phyloP scores from a whole-genome alignment of 2,329 filamentous ascomycete genomes.

The Aphanoascus verrucosus region DNA sequence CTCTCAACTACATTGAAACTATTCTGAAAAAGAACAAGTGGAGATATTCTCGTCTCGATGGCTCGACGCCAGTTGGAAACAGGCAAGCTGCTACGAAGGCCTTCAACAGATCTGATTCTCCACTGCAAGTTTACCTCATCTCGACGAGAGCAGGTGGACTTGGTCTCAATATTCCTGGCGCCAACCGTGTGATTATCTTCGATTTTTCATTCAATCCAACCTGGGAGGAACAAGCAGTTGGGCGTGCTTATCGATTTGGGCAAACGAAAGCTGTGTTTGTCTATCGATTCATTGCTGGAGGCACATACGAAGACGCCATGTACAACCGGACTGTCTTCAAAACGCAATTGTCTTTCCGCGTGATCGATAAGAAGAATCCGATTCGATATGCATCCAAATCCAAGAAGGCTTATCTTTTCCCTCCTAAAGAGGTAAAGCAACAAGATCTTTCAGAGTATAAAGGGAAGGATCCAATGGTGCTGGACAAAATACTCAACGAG shows the following conservation, averaged over 20 bases:
- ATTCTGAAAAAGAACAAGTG: conserved; percentile 44
- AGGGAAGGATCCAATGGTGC: conserved; percentile 49
- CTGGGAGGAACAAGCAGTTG: conserved; percentile 76
- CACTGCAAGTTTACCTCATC: conserved; percentile 58
- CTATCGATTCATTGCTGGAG: conserved; percentile 67
- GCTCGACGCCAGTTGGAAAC: conserved; percentile 44
- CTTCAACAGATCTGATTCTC: conserved; percentile 52
- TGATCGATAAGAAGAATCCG: conserved; percentile 74
- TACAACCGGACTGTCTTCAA: conserved; percentile 73
- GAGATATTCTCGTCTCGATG: conserved; percentile 54
- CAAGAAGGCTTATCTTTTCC: conserved; percentile 47
- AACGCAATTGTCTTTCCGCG: conserved; percentile 62
- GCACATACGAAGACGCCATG: conserved; percentile 66
- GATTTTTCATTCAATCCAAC: conserved; percentile 74
- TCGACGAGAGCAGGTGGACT: conserved; percentile 74
- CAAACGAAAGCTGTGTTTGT: conserved; percentile 73
- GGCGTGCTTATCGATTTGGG: conserved; percentile 73
- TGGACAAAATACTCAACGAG: conserved; percentile 45
- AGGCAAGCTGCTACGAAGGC: conserved; percentile 55
- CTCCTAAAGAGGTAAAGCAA: conserved; percentile 44
- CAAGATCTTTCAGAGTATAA: conserved; percentile 43
- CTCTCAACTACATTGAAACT: conserved; percentile 57
- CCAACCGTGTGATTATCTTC: conserved; percentile 77
- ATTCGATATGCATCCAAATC: conserved; percentile 53
- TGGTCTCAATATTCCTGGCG: conserved; percentile 72